Conservation (phyloP, 805 yeast genomes). For the Cyberlindnera xishuangbannaensis region DNA sequence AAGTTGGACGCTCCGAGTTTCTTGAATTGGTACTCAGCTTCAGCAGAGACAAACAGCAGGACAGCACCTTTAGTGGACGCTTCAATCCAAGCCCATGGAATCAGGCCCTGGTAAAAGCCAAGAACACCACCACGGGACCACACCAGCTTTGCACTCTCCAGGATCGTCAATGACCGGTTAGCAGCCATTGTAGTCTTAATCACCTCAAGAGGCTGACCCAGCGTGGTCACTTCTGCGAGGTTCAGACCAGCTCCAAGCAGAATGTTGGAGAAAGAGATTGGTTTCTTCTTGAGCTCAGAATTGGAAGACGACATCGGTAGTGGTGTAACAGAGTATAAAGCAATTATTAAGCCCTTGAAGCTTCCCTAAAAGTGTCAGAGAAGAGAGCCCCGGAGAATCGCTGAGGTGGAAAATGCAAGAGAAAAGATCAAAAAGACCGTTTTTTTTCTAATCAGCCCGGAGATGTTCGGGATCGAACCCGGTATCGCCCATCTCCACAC, state of each 20-base stretch:
- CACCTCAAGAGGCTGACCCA: slow-evolving; percentile 97
- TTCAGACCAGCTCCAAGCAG: slow-evolving; percentile 90
- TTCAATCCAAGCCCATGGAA: slow-evolving; percentile 99
- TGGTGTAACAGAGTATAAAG: too few species aligned
- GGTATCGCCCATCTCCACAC: too few species aligned
- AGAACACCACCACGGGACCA: slow-evolving; percentile 91
- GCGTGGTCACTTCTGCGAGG: slow-evolving; percentile 85
- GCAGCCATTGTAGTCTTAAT: slow-evolving; percentile 98
- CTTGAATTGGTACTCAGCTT: slow-evolving; percentile 76
- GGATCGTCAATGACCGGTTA: slow-evolving; percentile 64
- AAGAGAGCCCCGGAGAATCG: too few species aligned
- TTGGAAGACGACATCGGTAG: too few species aligned
- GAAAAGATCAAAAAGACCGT: too few species aligned
- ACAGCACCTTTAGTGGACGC: slow-evolving; percentile 99
- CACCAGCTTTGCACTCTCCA: slow-evolving; percentile 65
- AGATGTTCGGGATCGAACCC: too few species aligned
- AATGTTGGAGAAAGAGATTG: slow-evolving; percentile 83
- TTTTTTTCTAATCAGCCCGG: too few species aligned
- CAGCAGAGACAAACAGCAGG: slow-evolving; percentile 84
- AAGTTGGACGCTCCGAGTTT: slow-evolving; percentile 67
- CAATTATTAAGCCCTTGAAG: too few species aligned
- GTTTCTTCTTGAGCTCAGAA: slow-evolving; percentile 63
- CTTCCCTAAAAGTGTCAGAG: too few species aligned
- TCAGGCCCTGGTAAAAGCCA: slow-evolving; percentile 95
- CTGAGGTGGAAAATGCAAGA: too few species aligned